Conservation (phyloP, 257 asterid genomes). For the Petunia secreta region DNA sequence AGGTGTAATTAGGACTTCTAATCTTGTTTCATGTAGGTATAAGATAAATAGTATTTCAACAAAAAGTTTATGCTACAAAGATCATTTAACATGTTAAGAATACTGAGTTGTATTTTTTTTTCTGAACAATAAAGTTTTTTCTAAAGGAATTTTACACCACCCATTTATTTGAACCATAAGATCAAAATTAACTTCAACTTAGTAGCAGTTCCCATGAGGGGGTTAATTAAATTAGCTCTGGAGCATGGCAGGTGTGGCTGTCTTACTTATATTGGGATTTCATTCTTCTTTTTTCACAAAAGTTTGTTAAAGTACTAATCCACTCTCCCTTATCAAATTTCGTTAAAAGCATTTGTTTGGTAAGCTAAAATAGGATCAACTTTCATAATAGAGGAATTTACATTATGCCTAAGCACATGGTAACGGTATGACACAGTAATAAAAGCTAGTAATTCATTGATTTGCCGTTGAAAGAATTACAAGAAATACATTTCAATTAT, state of each 20-base stretch:
- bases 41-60: neutral
- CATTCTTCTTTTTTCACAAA: neutral
- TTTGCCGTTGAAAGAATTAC: neutral
- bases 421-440: neutral
- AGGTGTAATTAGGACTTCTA: neutral
- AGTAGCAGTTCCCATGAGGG: neutral
- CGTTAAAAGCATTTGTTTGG: neutral
- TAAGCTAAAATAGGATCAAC: neutral
- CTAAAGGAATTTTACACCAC: neutral
- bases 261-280: neutral
- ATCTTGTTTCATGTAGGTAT: neutral
- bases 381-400: neutral
- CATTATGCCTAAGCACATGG: neutral
- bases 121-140: neutral
- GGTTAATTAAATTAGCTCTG: neutral
- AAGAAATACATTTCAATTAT: neutral
- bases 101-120: neutral
- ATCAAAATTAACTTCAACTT: neutral
- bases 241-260: neutral
- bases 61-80: neutral
- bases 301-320: neutral
- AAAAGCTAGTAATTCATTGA: neutral
- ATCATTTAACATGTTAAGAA: neutral
- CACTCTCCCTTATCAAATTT: neutral
- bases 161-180: neutral